phyloP scores from a whole-genome alignment of 345 rosid genomes.

The Durio zibethinus region DNA sequence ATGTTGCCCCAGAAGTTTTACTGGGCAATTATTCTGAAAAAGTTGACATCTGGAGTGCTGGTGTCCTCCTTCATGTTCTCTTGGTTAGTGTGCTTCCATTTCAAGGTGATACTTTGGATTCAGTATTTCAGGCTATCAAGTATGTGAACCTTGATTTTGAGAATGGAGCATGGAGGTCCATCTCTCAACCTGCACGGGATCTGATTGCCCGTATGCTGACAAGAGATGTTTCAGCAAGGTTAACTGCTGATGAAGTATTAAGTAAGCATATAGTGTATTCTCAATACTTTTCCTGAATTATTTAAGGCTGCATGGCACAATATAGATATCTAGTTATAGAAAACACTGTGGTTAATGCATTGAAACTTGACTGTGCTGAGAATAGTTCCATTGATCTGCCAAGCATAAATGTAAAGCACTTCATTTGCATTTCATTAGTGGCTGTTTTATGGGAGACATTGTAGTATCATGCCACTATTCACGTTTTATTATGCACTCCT shows the following conservation, averaged over 20 bases:
- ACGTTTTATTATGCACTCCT: neutral
- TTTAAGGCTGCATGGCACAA: neutral
- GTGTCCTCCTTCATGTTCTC: conserved; percentile 16
- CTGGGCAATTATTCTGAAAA: conserved; percentile 12
- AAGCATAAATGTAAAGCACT: neutral
- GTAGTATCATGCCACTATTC: neutral
- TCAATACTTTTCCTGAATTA: neutral
- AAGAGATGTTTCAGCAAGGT: conserved; percentile 16
- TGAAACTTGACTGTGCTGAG: neutral
- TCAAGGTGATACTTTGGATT: conserved; percentile 7
- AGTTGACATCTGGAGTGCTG: conserved; percentile 18
- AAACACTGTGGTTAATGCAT: neutral
- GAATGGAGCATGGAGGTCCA: conserved; percentile 10
- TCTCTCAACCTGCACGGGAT: conserved; percentile 17
- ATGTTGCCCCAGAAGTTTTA: conserved; percentile 15
- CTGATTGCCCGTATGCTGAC: conserved; percentile 14
- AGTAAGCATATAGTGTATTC: neutral
- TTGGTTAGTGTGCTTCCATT: conserved; percentile 16
- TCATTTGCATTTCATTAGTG: neutral
- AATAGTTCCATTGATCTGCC: neutral
- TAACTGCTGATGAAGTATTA: conserved; percentile 20
- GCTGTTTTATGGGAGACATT: neutral
- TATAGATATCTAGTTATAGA: neutral
- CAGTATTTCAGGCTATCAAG: conserved; percentile 12
- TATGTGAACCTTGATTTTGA: conserved; percentile 3